Percentiles rank a stretch among this genome's conserved stretches.
These are phyloP conservation scores for Echria macrotheca DNA, from an alignment of 495 filamentous ascomycete species.

Conservation along the genomic window DNA sequence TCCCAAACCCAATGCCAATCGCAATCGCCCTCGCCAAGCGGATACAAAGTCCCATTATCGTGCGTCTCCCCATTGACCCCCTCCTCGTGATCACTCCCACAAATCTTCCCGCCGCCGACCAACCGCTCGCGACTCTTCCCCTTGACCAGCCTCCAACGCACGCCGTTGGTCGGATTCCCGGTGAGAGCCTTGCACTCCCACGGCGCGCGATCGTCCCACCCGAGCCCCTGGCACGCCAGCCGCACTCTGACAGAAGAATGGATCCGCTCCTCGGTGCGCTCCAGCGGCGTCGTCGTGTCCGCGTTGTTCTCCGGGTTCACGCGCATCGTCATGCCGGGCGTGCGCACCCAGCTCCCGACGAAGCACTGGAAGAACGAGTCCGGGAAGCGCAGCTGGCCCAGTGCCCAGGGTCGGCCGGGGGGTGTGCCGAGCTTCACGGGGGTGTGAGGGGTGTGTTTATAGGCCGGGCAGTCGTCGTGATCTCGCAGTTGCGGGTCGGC, in stretches of 20 bases:
- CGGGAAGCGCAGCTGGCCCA: constrained; percentile 22
- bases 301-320: constrained; percentile 27
- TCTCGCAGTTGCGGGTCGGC: no score
- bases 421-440: no score
- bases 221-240: constrained; percentile 20
- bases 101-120: background rate
- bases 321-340: constrained; percentile 20
- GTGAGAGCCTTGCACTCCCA: constrained; percentile 21
- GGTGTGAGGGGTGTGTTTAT: no score
- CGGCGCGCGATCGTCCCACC: constrained; percentile 19
- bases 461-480: no score
- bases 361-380: constrained; percentile 10
- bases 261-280: constrained; percentile 21
- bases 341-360: constrained; percentile 2
- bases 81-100: background rate
- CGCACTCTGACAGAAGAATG: constrained; percentile 20
- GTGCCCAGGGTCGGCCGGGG: constrained; percentile 16
- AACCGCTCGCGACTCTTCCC: no score
- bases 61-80: background rate
- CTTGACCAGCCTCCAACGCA: background rate
- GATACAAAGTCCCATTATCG: background rate
- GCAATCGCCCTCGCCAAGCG: constrained; percentile 12
- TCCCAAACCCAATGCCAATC: constrained; percentile 23
- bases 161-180: constrained; percentile 1
- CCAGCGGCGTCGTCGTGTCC: constrained; percentile 19